These are phyloP conservation scores for Kingdonia uniflora DNA, from an alignment of 164 flowering plant genomes.

Conservation along the genomic window DNA sequence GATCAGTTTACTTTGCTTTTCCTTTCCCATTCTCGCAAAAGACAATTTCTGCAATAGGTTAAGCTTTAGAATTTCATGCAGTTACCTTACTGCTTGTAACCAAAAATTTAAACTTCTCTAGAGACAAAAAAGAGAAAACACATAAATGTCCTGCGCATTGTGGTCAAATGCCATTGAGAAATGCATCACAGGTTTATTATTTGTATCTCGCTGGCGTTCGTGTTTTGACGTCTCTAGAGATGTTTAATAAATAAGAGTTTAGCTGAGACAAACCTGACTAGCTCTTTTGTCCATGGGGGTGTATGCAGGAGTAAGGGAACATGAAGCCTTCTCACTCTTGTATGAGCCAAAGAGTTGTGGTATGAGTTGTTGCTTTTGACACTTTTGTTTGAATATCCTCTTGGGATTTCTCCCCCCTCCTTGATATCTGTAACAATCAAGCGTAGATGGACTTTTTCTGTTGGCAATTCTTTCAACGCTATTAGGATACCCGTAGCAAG, in stretches of 20 bases:
- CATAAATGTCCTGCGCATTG: not conserved
- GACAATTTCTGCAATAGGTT: constrained; percentile 47
- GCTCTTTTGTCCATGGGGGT: constrained; percentile 85
- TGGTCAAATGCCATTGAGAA: too few species aligned
- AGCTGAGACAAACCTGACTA: constrained; percentile 41
- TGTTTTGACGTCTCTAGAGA: too few species aligned
- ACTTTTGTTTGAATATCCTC: constrained; percentile 32
- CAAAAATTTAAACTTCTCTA: constrained; percentile 1
- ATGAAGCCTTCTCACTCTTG: constrained; percentile 26
- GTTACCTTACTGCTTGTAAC: too few species aligned
- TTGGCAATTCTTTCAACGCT: constrained; percentile 28
- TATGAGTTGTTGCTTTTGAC: constrained; percentile 25
- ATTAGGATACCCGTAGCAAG: constrained; percentile 22
- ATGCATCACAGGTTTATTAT: too few species aligned
- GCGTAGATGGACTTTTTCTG: constrained; percentile 78
- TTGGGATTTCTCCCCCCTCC: constrained; percentile 34
- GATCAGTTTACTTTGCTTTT: constrained; percentile 69
- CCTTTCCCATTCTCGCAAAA: constrained; percentile 47
- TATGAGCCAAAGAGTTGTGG: constrained; percentile 17
- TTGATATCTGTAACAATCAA: too few species aligned
- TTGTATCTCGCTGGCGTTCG: too few species aligned
- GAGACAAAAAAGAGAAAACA: not conserved
- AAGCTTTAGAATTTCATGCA: not conserved
- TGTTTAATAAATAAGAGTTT: too few species aligned
- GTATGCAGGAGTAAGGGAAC: constrained; percentile 24